phyloP scores from a whole-genome alignment of 805 yeast genomes.

The Saccharomycopsis fibuligera region DNA sequence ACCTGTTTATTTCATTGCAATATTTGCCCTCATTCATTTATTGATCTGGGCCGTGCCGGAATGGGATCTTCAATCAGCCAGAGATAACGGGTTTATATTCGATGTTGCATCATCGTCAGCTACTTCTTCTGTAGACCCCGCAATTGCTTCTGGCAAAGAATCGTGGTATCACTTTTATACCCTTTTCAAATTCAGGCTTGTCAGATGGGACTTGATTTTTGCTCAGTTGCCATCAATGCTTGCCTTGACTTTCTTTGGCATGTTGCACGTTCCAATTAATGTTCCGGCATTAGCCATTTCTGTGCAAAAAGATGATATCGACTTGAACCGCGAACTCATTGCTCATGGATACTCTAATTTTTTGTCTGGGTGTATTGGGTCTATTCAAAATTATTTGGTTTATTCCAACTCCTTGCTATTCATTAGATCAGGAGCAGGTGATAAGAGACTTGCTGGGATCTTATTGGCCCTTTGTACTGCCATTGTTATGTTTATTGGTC shows the following conservation, averaged over 20 bases:
- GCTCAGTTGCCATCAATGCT: conserved; percentile 85
- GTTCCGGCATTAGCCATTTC: conserved; percentile 96
- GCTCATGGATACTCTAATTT: conserved; percentile 94
- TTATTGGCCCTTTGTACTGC: conserved; percentile 78
- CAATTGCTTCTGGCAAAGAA: conserved; percentile 5
- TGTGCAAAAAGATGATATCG: conserved; percentile 71
- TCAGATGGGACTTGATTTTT: conserved; percentile 67
- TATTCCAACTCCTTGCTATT: conserved; percentile 90
- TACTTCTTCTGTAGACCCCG: conserved; percentile 54
- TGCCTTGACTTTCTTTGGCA: conserved; percentile 93
- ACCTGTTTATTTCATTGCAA: conserved; percentile 70
- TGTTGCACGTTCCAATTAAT: conserved; percentile 93
- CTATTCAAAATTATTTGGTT: conserved; percentile 90
- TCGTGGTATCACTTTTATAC: conserved; percentile 79
- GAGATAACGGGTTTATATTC: conserved; percentile 84
- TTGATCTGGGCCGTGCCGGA: conserved; percentile 59
- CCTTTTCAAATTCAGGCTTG: conserved; percentile 59
- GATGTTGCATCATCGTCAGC: conserved; percentile 43
- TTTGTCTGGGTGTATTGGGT: conserved; percentile 75
- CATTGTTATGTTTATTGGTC: conserved; percentile 80
- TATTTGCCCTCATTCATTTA: conserved; percentile 65
- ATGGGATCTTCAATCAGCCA: conserved; percentile 53
- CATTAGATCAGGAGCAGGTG: conserved; percentile 85
- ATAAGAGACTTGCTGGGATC: conserved; percentile 82
- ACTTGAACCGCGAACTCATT: conserved; percentile 86